Base-by-base conservation (phyloP, 805 yeast species). In the Pichia ethanolica region DNA sequence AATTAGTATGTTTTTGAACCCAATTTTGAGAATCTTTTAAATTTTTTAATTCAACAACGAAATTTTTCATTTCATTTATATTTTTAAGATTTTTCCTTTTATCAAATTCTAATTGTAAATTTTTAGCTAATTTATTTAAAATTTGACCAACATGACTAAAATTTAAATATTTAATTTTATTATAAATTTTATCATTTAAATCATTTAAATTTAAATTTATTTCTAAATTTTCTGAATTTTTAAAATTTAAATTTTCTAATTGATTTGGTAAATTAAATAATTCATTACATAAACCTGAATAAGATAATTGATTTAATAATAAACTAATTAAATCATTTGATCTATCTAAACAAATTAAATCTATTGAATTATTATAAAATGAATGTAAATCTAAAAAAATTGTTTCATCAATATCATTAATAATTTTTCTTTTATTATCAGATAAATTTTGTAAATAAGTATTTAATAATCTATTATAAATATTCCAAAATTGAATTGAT, bases 221-320 rank as follows among this genome's bases (percentile, higher is more conserved):
- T 42, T 49, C 12, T 27, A 27, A 11, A 8, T 14, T 8, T 7
- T 14, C 39, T 9, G 13, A 7, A 7, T 25, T 5, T 5, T 20
- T 35, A 14, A 43, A 43, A 25, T 35, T 27, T 6, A 43, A 9
- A 12, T 10, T 4, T 20, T 43, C 33, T 14, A 28, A 35, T 35
- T 40, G 42, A 28, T 35, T 39, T 10, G 36, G n/a, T 27, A 83
- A 67, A 5, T 77, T 79, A 55, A 80, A 73, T 11, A 80, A 62
- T 57, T 90, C 97, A 62, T 86, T 90, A 25, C 89, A 70, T 13
- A 93, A 70, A 0, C 98, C 99, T 14, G 78, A 71, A 62, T 90
- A 91, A 2, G 89, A 86, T 57, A 90, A 67, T 58, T 90, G 97
- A 28, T 82, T 79, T 48, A 89, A 67, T 10, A 88, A 59, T 1